Base-by-base conservation (phyloP, 805 yeast species). In the Debaryomyces prosopidis region DNA sequence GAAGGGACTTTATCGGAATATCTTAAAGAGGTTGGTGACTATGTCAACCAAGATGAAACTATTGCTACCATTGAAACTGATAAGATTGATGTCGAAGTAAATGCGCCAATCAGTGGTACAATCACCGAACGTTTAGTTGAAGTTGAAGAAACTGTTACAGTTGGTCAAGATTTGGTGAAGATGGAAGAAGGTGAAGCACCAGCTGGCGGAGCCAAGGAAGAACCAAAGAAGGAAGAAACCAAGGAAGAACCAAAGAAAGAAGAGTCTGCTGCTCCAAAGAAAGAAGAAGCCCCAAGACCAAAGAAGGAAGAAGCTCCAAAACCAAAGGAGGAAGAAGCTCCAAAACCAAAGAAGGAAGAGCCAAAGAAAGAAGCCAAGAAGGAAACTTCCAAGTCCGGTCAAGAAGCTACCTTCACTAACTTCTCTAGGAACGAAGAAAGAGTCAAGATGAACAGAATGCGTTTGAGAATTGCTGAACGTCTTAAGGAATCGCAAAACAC, bases 401-500 rank as follows among this genome's bases (percentile, higher is more conserved):
- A 77, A 34, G 58, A 79, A 30, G 56, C 61, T 23, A 51, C 70
- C 4, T 71, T 71, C 63, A 69, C 75, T 43, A 53, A 60, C 42
- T 89, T 88, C 63, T 79, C 94, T 47, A 87, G 99, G 77, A 71
- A 75, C 50, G 98, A 94, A 75, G 87, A 84, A 65, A 82, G 90
- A 68, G 95, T 94, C 53, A 92, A 92, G 80, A 92, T 92, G 98
- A 94, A 91, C 84, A 88, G 99, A 79, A 94, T 92, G 98, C 87
- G 99, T 76, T 73, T 89, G 75, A 89, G 99, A 80, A 94, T 94
- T 57, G 96, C 99, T 49, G 98, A 92, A 79, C 89, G 99, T 76
- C 86, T 92, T 66, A 92, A 92, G 89, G 98, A 94, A 79, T 88
- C 98, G 30, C 99, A 92, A 76, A 94, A 94, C 80, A 91, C 98